phyloP scores from a whole-genome alignment of 208 protist genomes.

The Wallacemonas sp. region DNA sequence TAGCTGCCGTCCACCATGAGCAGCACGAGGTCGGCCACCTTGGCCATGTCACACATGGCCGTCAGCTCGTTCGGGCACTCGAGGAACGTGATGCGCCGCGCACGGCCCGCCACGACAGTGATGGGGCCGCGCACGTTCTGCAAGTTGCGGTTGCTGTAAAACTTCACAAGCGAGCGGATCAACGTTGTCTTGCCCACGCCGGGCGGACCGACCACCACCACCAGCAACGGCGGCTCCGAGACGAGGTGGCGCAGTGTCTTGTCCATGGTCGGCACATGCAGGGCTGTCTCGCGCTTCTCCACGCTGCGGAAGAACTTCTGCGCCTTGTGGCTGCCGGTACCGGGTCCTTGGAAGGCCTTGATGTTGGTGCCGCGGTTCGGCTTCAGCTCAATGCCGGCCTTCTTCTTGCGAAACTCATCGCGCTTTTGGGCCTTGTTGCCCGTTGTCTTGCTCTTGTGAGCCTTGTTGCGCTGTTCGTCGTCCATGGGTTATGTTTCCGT shows the following conservation, averaged over 20 bases:
- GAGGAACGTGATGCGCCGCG: slow-evolving; percentile 97
- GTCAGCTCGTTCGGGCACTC: slow-evolving; percentile 98
- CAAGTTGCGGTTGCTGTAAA: slow-evolving; percentile 96
- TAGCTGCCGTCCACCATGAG: slow-evolving; percentile 98
- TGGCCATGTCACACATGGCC: slow-evolving; percentile 98
- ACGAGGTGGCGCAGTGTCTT: slow-evolving; percentile 85
- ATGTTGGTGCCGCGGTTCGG: slow-evolving; percentile 91
- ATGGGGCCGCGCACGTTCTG: slow-evolving; percentile 96
- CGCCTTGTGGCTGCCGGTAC: slow-evolving; percentile 69
- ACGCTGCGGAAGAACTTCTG: slow-evolving; percentile 83
- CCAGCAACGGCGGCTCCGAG: slow-evolving; percentile 93
- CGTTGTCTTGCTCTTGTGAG: slow-evolving; percentile 81
- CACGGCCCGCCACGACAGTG: slow-evolving; percentile 95
- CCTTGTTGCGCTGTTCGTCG: slow-evolving; percentile 86
- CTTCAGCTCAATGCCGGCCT: slow-evolving; percentile 86
- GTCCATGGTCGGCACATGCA: slow-evolving; percentile 85
- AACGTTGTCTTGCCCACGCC: slow-evolving; percentile 97
- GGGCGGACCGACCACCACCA: slow-evolving; percentile 97
- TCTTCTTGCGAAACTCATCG: slow-evolving; percentile 86
- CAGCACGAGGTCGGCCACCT: slow-evolving; percentile 98
- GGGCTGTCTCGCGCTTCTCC: slow-evolving; percentile 83
- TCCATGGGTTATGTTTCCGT: too few species aligned
- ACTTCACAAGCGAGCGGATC: slow-evolving; percentile 98
- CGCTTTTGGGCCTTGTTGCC: slow-evolving; percentile 91
- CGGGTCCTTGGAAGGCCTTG: slow-evolving; percentile 90